Conservation (phyloP, 768 basidiomycete species). For the Porpolomopsis calyptriformis region DNA sequence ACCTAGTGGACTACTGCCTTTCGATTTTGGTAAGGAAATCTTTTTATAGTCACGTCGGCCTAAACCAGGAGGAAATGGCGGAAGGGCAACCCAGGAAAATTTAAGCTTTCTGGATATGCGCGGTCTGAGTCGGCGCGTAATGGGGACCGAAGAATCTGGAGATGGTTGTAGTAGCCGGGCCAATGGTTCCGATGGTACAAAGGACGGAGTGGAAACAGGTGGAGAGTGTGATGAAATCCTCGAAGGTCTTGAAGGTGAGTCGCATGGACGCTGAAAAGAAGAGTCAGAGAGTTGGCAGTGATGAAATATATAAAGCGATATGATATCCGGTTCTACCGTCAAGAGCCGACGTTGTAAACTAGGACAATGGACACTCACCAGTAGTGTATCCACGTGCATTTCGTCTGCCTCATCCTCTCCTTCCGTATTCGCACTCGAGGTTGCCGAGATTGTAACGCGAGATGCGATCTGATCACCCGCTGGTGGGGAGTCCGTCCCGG, state of each 20-base stretch:
- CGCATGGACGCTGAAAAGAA: background rate
- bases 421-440: background rate
- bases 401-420: background rate
- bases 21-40: background rate
- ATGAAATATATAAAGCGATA: too few species aligned
- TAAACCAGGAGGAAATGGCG: constrained; percentile 2
- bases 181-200: background rate
- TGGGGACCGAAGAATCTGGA: background rate
- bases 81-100: constrained; percentile 3
- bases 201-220: background rate
- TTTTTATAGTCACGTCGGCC: background rate
- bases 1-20: background rate
- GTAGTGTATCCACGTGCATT: constrained; percentile 1
- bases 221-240: background rate
- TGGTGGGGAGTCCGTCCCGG: background rate
- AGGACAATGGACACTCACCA: constrained; percentile 1
- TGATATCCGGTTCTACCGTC: too few species aligned
- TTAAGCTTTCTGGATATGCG: background rate
- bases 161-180: background rate
- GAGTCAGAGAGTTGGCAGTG: too few species aligned
- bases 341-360: too few species aligned
- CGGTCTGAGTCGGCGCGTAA: background rate
- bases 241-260: background rate
- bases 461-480: background rate
- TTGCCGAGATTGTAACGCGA: too few species aligned